phyloP scores from a whole-genome alignment of 208 protist genomes.

The Crithidia fasciculata region DNA sequence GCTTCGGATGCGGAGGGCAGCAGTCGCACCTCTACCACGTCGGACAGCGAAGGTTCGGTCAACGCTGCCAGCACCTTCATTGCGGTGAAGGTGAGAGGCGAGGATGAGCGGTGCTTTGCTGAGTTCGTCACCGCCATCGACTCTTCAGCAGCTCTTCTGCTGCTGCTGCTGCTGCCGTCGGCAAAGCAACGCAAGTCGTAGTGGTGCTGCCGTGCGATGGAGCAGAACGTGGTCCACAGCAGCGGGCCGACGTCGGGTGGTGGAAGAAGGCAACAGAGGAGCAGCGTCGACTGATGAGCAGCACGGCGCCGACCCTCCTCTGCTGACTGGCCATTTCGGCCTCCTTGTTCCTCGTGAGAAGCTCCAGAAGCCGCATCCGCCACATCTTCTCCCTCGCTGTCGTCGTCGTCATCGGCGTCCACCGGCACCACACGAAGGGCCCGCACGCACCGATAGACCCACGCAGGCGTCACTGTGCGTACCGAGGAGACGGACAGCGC shows the following conservation, averaged over 20 bases:
- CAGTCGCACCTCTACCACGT: conserved; percentile 38
- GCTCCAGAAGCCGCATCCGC: neutral
- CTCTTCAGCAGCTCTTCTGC: neutral
- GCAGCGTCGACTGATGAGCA: conserved; percentile 21
- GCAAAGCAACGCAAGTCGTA: conserved; percentile 33
- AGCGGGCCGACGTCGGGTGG: conserved; percentile 51
- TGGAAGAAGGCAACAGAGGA: conserved; percentile 49
- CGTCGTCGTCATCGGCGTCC: neutral
- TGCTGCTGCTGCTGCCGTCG: neutral
- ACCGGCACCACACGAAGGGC: conserved; percentile 35
- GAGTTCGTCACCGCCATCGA: no score
- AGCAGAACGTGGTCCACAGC: conserved; percentile 38
- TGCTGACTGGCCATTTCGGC: neutral
- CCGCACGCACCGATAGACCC: conserved; percentile 33
- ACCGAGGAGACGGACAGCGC: neutral
- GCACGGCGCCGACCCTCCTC: neutral
- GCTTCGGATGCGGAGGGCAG: neutral
- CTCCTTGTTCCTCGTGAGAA: neutral
- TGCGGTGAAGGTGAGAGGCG: conserved; percentile 5
- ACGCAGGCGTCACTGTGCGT: conserved; percentile 21
- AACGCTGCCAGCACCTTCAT: conserved; percentile 14
- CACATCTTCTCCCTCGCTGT: neutral
- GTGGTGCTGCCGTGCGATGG: conserved; percentile 42
- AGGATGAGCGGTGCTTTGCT: neutral
- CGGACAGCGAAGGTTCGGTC: conserved; percentile 22